These are phyloP conservation scores for Quercus suber DNA, from an alignment of 306 rosid species.

Conservation along the genomic window DNA sequence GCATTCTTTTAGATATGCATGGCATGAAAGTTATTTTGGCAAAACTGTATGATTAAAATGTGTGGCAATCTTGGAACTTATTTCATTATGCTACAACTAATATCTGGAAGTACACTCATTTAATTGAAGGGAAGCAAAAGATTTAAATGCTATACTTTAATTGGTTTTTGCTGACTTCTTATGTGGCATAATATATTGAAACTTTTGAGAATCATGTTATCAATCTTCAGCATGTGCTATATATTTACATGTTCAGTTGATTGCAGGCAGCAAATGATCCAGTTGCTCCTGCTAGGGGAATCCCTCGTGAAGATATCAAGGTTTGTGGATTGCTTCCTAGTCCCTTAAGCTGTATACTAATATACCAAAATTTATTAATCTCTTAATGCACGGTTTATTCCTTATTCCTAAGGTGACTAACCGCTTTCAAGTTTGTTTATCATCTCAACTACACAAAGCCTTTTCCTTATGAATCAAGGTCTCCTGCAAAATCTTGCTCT, in stretches of 20 bases:
- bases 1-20: neutral
- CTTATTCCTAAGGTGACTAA: neutral
- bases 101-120: neutral
- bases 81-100: neutral
- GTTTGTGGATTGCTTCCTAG: constrained; percentile 29
- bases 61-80: neutral
- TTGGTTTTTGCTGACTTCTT: neutral
- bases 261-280: constrained; percentile 94
- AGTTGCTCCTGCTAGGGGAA: constrained; percentile 80
- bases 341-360: neutral
- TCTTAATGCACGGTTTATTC: neutral
- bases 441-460: neutral
- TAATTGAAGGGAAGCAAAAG: neutral
- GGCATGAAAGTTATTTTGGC: neutral
- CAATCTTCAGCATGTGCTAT: neutral
- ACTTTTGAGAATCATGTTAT: neutral
- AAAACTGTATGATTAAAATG: neutral
- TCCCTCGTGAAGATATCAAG: constrained; percentile 89
- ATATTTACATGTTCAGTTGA: constrained; percentile 17
- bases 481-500: neutral
- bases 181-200: neutral
- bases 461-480: neutral
- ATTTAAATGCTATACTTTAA: neutral
- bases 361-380: neutral
- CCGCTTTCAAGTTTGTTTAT: neutral